Evolutionary conservation across 306 rosid species (phyloP), one percentile per base, ranked within the genome.

Genomic region (Gastrolobium bilobum): DNA sequence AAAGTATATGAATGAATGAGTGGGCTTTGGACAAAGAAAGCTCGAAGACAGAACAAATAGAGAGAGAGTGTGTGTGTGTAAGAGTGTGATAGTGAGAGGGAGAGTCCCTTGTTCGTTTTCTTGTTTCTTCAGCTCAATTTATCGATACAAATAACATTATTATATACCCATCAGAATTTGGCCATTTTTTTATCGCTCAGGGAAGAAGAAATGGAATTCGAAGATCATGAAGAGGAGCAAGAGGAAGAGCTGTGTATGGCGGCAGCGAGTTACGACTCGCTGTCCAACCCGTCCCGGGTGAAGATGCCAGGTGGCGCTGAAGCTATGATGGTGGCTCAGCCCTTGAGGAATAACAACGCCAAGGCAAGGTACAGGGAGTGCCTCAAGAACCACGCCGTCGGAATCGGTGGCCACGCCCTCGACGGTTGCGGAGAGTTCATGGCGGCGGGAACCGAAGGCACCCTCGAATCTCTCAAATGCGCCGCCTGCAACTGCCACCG

Each of bases 401-500:
- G 90, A 4, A 83, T 91, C 30, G 97, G 99, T 0, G 99, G 98
- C 51, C 97, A 90, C 85, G 96, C 99, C 1, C 89, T 91, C 5
- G 99, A 94, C 69, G 99, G 99, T 38, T 94, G 99, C 87, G 87
- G 99, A 0, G 97, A 94, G 90, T 94, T 92, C 66, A 47, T 94
- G 62, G 61, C 97, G 0, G 93, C 97, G 0, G 99, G 99, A 10
- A 77, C 80, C 0, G 99, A 94, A 14, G 97, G 97, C 34, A 82
- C 95, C 0, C 85, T 92, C 3, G 97, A 94, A 63, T 93, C 83
- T 0, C 97, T 94, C 9, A 91, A 92, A 80, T 94, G 99, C 82
- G 99, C 99, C 43, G 99, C 99, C 37, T 94, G 99, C 56, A 84
- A 81, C 95, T 94, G 99, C 77, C 99, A 94, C 91, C 97, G 99